Evolutionary conservation across 2,329 filamentous ascomycete genomes (phyloP).

Genomic region (Cladorrhinum sp.): DNA sequence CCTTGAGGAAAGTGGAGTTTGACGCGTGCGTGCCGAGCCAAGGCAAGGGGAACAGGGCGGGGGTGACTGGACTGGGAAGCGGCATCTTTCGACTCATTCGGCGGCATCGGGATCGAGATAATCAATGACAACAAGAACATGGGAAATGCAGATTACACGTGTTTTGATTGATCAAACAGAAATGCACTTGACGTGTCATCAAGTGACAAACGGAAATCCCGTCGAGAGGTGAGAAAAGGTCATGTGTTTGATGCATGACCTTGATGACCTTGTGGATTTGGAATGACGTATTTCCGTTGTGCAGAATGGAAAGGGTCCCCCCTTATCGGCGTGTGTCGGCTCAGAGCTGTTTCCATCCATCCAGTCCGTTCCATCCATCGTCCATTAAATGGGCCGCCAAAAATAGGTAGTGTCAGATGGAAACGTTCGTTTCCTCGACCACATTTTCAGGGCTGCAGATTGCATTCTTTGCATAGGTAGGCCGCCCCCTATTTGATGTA

Average conservation of each 20-base stretch:
- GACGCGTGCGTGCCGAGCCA: constrained; percentile 5
- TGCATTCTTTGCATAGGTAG: neutral
- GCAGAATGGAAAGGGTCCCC: neutral
- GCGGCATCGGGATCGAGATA: neutral
- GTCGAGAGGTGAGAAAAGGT: neutral
- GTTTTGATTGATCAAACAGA: neutral
- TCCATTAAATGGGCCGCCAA: neutral
- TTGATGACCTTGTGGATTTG: neutral
- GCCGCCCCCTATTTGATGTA: neutral
- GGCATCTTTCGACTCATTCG: constrained; percentile 13
- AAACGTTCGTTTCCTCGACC: neutral
- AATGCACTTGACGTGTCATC: constrained; percentile 5
- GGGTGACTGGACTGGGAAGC: constrained; percentile 5
- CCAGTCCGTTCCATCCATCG: neutral
- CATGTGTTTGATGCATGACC: constrained; percentile 2
- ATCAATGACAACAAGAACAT: neutral
- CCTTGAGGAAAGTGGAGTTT: neutral
- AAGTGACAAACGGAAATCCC: neutral
- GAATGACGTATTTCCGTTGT: neutral
- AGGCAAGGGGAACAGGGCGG: neutral
- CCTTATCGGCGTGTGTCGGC: no score
- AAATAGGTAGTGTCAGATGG: neutral
- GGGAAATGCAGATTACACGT: neutral
- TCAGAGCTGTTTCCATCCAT: no score
- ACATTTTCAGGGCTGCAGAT: neutral